Evolutionary conservation across 2,329 filamentous ascomycete genomes (phyloP), one percentile per base, ranked within the genome.

Genomic region (Microascus cirrosus): DNA sequence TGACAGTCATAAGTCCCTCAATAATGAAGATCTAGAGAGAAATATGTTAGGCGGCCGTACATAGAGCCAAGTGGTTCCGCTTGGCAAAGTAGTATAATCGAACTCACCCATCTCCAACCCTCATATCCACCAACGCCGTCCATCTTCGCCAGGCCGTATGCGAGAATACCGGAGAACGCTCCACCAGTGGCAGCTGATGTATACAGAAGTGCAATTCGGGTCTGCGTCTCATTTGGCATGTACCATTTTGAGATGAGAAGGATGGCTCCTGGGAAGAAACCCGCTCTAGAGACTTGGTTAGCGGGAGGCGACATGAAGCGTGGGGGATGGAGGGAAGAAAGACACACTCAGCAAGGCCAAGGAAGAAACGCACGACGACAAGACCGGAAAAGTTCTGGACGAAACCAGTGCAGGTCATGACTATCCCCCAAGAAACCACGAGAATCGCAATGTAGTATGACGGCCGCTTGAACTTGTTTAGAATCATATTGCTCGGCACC

Each of bases 131-230:
- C 71, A 12, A 88, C 62, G 2, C 81, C 81, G 62, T 90, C 81
- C 89, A 96, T 92, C 66, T 94, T 89, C n/a, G 89, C 89, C 61
- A 96, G 95, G 0, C 86, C 92, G 1, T 84, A 86, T 1, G 92
- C 92, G 4, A 96, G 78, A 1, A 96, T 79, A 2, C 91, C 91
- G 51, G 90, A 91, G 65, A 96, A 96, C 0, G 90, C 89, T 35
- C 89, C 89, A 1, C 89, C 89, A 3, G 93, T 75, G 0, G 86
- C 88, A 0, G 89, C 92, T 32, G 81, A 89, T 66, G 82, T 85
- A 77, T 97, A 97, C 78, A 97, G 97, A 76, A 97, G 92, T 18
- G 86, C 89, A 73, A 92, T 96, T 34, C 94, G 85, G 66, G 90
- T 90, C 72, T 97, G 93, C 2, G 92, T 90, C 72, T 97, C 94